Conservation (phyloP, 1,139 yeast genomes). For the Suhomyces taliae region DNA sequence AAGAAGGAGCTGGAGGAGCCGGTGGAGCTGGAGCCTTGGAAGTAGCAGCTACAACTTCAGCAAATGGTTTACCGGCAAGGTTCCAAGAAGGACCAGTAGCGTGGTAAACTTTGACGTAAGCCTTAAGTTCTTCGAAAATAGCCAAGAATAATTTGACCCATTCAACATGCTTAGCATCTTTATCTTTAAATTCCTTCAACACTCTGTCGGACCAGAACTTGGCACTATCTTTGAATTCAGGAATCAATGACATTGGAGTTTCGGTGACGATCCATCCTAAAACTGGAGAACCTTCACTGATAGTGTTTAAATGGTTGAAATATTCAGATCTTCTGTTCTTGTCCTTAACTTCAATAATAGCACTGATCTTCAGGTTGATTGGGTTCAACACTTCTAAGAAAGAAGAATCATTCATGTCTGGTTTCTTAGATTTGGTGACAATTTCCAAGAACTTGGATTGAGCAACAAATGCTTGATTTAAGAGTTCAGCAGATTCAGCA, state of each 20-base stretch:
- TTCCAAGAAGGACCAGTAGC: conserved; percentile 81
- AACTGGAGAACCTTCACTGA: conserved; percentile 87
- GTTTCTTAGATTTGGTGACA: conserved; percentile 63
- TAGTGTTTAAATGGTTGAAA: conserved; percentile 73
- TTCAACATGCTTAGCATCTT: conserved; percentile 62
- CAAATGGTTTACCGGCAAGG: conserved; percentile 48
- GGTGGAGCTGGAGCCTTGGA: conserved; percentile 22
- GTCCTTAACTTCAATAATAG: conserved; percentile 68
- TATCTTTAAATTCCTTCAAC: conserved; percentile 75
- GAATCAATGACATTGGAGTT: conserved; percentile 69
- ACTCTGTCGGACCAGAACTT: conserved; percentile 93
- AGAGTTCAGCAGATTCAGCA: conserved; percentile 55
- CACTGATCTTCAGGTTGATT: conserved; percentile 59
- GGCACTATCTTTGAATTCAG: conserved; percentile 87
- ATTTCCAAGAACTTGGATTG: conserved; percentile 60
- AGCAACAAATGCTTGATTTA: conserved; percentile 59
- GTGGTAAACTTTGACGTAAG: conserved; percentile 74
- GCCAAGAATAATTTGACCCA: conserved; percentile 75
- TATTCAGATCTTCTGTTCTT: conserved; percentile 64
- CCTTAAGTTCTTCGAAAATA: conserved; percentile 67
- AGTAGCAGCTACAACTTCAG: conserved; percentile 26
- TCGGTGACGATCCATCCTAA: conserved; percentile 85
- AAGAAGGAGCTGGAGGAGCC: conserved; percentile 36
- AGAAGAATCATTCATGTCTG: conserved; percentile 54
- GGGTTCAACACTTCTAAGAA: conserved; percentile 66